A percentile compares a stretch with the other conserved stretches of the same genome.
phyloP scores from a whole-genome alignment of 208 protist genomes.

The Histomonas meleagridis region DNA sequence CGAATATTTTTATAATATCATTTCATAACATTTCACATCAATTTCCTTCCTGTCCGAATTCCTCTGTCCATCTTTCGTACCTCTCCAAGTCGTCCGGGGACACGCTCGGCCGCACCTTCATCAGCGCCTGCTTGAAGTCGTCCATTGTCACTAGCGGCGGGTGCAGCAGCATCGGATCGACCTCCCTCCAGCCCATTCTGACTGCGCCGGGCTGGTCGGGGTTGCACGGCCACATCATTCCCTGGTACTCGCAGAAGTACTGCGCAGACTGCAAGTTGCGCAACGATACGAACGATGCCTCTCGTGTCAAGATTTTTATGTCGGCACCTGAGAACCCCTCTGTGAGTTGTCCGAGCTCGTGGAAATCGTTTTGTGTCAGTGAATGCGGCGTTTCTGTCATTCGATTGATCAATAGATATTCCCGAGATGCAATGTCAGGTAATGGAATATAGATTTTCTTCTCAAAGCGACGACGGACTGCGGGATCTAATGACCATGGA shows the following conservation, averaged over 20 bases:
- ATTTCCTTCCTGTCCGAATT: constrained; percentile 23
- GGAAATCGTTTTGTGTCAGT: neutral
- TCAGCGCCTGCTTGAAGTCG: neutral
- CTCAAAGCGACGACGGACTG: constrained; percentile 58
- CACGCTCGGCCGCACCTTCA: neutral
- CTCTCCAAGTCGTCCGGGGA: neutral
- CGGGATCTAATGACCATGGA: constrained; percentile 66
- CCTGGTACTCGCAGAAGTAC: neutral
- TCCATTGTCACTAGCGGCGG: neutral
- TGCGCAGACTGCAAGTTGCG: neutral
- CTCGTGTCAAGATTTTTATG: constrained; percentile 42
- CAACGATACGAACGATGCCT: constrained; percentile 42
- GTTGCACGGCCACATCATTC: neutral
- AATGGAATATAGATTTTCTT: constrained; percentile 64
- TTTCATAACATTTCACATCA: neutral
- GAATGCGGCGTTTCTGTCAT: constrained; percentile 37
- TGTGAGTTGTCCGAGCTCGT: constrained; percentile 28
- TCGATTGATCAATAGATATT: constrained; percentile 41
- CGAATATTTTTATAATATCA: too few relatives aligned
- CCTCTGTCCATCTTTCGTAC: neutral
- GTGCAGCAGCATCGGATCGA: neutral
- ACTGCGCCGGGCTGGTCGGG: neutral
- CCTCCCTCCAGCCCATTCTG: neutral
- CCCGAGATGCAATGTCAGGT: constrained; percentile 47
- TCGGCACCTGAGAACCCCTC: constrained; percentile 47